Evolutionary conservation across 2,329 filamentous ascomycete species (phyloP), one percentile per base, ranked within the genome.

Genomic region (Ceratocystis smalleyi): DNA sequence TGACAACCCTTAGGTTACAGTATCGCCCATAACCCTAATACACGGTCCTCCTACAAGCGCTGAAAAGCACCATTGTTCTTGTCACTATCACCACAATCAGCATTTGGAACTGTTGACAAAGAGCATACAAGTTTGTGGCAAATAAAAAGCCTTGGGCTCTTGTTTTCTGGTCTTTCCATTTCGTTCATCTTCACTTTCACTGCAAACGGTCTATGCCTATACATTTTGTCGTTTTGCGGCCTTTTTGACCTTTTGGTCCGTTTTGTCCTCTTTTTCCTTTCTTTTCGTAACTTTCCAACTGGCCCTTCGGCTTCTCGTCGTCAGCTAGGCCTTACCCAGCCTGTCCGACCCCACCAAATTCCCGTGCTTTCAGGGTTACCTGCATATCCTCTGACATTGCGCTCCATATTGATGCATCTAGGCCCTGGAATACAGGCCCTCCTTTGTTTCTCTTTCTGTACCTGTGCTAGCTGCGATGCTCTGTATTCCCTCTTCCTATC

Each of bases 351-450:
- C 51, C 27, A 17, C 27, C 54, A 7, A 35, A 30, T 30, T 35
- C 54, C 8, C 1, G 6, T 35, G 8, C 5, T n/a, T 32, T n/a
- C 54, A 57, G 54, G 35, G 27, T 30, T n/a, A 32, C 27, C 54
- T 57, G 54, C 27, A 57, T 57, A 57, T 57, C 30, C 54, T 57
- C 54, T 57, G 27, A 57, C 27, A 57, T 57, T 30, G 32, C 54
- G 27, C 54, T 27, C 47, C 47, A 51, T 51, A 17, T 51, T 51
- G 47, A 27, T 51, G 22, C 47, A 51, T 51, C 2, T 6, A 51
- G 22, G 22, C 19, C 47, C 54, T 10, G 30, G 27, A 57, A 24
- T 43, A 61, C 22, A 61, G 59, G 35, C 59, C 35, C 12, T 22
- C 22, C 10, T 45, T 6, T 61, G 35, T 61, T 45, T 60, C 59